These are phyloP conservation scores for Cyclostephanos tholiformis DNA, from an alignment of 108 stramenopile species.

Conservation along the genomic window DNA sequence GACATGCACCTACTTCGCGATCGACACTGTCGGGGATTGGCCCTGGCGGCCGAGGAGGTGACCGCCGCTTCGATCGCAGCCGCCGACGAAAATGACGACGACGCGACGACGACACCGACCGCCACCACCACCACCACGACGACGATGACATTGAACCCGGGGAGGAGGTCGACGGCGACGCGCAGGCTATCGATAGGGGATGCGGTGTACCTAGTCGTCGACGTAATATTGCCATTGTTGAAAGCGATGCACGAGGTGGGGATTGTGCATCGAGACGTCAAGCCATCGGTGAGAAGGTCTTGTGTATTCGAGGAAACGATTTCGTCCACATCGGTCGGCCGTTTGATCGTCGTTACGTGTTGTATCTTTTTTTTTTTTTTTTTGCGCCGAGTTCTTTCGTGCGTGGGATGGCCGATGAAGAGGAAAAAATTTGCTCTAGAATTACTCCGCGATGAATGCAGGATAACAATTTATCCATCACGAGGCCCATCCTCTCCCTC, in stretches of 20 bases:
- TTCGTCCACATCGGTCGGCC: no score
- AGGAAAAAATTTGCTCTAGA: conserved; percentile 6
- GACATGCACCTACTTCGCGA: conserved; percentile 85
- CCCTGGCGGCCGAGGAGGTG: background rate
- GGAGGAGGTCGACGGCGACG: background rate
- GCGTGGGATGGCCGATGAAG: background rate
- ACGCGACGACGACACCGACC: background rate
- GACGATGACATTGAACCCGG: background rate
- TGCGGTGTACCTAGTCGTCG: conserved; percentile 78
- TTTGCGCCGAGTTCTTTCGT: no score
- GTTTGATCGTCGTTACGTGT: background rate
- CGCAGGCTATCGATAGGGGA: conserved; percentile 66
- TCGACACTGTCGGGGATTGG: conserved; percentile 36
- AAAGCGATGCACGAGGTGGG: conserved; percentile 80
- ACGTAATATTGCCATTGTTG: conserved; percentile 79
- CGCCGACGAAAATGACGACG: background rate
- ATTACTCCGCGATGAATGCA: conserved; percentile 22
- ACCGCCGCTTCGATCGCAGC: background rate
- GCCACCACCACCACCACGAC: no score
- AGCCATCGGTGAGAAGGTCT: conserved; percentile 66
- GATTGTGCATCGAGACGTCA: conserved; percentile 86
- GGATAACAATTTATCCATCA: conserved; percentile 20
- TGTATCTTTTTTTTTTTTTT: background rate
- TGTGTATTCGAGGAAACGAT: no score
- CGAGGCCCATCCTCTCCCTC: background rate